phyloP scores from a whole-genome alignment of 2,329 filamentous ascomycete species.

The Fusarium devonianum region DNA sequence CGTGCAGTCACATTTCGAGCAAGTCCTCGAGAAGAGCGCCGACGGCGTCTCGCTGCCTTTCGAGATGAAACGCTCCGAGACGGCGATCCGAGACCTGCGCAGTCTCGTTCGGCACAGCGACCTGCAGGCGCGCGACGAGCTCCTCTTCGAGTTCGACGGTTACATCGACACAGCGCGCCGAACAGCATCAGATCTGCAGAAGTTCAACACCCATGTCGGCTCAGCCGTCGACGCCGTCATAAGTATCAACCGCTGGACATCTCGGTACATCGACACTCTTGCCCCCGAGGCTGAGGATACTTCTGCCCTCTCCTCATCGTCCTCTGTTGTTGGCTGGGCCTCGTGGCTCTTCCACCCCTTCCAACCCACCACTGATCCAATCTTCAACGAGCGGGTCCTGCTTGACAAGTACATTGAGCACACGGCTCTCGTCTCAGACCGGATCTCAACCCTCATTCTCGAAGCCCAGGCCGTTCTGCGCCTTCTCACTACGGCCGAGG shows the following conservation, averaged over 20 bases:
- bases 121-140: constrained; percentile 71
- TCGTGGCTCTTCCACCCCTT: constrained; percentile 67
- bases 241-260: constrained; percentile 77
- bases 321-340: constrained; percentile 46
- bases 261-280: constrained; percentile 71
- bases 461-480: constrained; percentile 73
- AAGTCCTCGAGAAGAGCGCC: constrained; percentile 72
- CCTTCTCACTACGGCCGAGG: constrained; percentile 72
- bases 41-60: constrained; percentile 72
- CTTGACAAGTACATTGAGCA: constrained; percentile 79
- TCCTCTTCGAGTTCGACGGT: constrained; percentile 77
- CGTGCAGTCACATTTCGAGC: constrained; percentile 78
- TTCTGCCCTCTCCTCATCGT: constrained; percentile 44
- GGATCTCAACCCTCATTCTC: constrained; percentile 71
- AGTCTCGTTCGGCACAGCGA: constrained; percentile 75
- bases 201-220: constrained; percentile 79
- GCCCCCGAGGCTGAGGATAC: constrained; percentile 46
- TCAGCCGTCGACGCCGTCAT: constrained; percentile 77
- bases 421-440: constrained; percentile 72
- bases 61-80: constrained; percentile 81
- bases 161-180: constrained; percentile 75
- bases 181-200: constrained; percentile 71
- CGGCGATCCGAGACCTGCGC: constrained; percentile 76
- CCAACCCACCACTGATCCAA: constrained; percentile 57
- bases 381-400: constrained; percentile 62